phyloP scores from a whole-genome alignment of 2,329 filamentous ascomycete genomes.

The Xylaria multiplex region DNA sequence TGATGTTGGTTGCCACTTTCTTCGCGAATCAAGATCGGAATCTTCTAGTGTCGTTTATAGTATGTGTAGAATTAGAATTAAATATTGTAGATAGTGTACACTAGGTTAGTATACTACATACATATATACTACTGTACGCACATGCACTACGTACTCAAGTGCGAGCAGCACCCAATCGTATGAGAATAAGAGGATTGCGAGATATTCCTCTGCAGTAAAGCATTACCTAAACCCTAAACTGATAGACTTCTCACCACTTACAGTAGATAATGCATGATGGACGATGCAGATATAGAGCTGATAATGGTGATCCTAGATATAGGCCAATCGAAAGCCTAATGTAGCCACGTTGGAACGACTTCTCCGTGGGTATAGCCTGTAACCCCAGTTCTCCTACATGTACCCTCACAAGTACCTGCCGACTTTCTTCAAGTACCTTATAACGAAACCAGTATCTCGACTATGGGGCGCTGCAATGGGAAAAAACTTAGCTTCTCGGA shows the following conservation, averaged over 20 bases:
- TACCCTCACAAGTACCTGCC: background rate
- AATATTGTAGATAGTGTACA: too few species aligned
- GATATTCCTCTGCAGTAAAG: conserved; percentile 8
- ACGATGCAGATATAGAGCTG: background rate
- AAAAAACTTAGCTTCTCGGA: too few species aligned
- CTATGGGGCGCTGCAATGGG: too few species aligned
- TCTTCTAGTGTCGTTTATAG: too few species aligned
- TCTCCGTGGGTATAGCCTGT: conserved; percentile 1
- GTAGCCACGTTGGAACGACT: background rate
- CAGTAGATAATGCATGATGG: too few species aligned
- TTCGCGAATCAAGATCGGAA: too few species aligned
- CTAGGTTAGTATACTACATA: too few species aligned
- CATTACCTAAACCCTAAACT: background rate
- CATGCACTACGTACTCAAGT: background rate
- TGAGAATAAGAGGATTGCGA: background rate
- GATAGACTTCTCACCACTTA: too few species aligned
- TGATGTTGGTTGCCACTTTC: background rate
- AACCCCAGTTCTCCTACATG: background rate
- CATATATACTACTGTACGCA: background rate
- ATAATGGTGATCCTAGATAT: background rate
- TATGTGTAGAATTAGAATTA: too few species aligned
- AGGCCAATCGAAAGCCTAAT: too few species aligned
- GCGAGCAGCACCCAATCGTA: background rate
- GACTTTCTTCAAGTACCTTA: too few species aligned
- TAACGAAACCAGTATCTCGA: too few species aligned